Evolutionary conservation across 2,329 filamentous ascomycete genomes (phyloP).

Genomic region (Sclerotiophoma versabilis): DNA sequence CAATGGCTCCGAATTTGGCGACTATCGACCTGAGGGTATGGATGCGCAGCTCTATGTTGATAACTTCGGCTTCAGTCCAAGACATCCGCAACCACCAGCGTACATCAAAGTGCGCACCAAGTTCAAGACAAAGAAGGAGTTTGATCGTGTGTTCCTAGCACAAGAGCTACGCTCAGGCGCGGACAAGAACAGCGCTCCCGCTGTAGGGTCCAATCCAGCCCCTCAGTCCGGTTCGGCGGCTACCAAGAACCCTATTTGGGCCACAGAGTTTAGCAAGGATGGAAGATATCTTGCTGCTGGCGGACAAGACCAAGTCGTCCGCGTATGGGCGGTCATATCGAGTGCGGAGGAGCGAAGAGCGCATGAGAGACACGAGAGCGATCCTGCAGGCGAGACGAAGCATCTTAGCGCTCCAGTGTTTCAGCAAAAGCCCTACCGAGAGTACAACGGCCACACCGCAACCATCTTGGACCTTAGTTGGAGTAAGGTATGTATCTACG

Average conservation of each 20-base stretch:
- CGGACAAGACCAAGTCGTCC: conserved; percentile 83
- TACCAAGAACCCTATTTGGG: conserved; percentile 78
- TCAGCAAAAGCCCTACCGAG: conserved; percentile 74
- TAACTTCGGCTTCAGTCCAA: conserved; percentile 78
- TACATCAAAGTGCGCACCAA: conserved; percentile 87
- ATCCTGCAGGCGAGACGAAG: conserved; percentile 60
- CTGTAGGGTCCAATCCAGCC: conserved; percentile 34
- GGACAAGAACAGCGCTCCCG: conserved; percentile 38
- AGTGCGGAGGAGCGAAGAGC: conserved; percentile 78
- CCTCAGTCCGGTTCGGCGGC: conserved; percentile 45
- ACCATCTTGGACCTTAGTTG: conserved; percentile 92
- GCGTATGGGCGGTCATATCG: conserved; percentile 88
- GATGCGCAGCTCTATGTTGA: conserved; percentile 83
- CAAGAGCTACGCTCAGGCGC: conserved; percentile 79
- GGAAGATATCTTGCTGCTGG: conserved; percentile 91
- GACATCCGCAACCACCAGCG: conserved; percentile 84
- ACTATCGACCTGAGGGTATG: conserved; percentile 76
- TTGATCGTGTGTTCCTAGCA: conserved; percentile 87
- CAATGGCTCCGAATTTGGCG: conserved; percentile 74
- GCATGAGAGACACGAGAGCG: conserved; percentile 74
- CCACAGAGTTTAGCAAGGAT: conserved; percentile 90
- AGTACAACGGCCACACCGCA: conserved; percentile 83
- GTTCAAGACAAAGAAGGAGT: conserved; percentile 81
- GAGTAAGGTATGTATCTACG: conserved; percentile 74
- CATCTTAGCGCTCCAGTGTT: conserved; percentile 91